phyloP scores from a whole-genome alignment of 371 early-diverging fungal genomes.

The Mucor indicus region DNA sequence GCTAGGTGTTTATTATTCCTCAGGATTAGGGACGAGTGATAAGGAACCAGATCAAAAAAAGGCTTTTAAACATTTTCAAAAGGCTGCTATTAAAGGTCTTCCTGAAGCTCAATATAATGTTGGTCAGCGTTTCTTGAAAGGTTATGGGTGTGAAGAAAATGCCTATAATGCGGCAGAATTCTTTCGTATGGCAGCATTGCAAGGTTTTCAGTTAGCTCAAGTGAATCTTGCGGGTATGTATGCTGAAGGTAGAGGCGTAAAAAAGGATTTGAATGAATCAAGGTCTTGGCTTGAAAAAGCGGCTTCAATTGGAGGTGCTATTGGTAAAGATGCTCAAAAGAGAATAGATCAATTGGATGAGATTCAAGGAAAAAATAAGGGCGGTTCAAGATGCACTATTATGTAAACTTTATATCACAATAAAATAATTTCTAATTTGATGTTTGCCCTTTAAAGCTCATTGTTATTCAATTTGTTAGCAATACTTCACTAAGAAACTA shows the following conservation, averaged over 20 bases:
- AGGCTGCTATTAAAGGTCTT: slow-evolving; percentile 45
- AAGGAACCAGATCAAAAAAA: slow-evolving; percentile 35
- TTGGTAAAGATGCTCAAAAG: slow-evolving; percentile 46
- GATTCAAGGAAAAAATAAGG: slow-evolving; percentile 16
- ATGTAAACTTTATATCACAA: too few species aligned
- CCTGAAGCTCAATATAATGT: slow-evolving; percentile 53
- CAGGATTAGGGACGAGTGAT: slow-evolving; percentile 14
- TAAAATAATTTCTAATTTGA: too few species aligned
- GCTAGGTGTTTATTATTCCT: slow-evolving; percentile 45
- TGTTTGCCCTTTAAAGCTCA: too few species aligned
- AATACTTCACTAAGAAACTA: too few species aligned
- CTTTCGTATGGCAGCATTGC: slow-evolving; percentile 43
- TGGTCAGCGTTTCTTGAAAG: slow-evolving; percentile 36
- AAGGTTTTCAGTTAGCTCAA: slow-evolving; percentile 45
- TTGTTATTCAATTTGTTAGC: too few species aligned
- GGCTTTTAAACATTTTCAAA: slow-evolving; percentile 49
- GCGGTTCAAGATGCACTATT: slow-evolving; percentile 24
- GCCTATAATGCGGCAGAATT: slow-evolving; percentile 45
- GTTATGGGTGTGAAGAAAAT: slow-evolving; percentile 38
- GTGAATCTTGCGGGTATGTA: slow-evolving; percentile 47
- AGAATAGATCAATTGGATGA: slow-evolving; percentile 26
- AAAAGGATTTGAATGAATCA: slow-evolving; percentile 30
- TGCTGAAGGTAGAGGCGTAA: slow-evolving; percentile 41
- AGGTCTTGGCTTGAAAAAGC: slow-evolving; percentile 30
- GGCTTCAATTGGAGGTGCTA: slow-evolving; percentile 29